Base-by-base conservation (phyloP, 257 asterid species). In the Nicotiana undulata region DNA sequence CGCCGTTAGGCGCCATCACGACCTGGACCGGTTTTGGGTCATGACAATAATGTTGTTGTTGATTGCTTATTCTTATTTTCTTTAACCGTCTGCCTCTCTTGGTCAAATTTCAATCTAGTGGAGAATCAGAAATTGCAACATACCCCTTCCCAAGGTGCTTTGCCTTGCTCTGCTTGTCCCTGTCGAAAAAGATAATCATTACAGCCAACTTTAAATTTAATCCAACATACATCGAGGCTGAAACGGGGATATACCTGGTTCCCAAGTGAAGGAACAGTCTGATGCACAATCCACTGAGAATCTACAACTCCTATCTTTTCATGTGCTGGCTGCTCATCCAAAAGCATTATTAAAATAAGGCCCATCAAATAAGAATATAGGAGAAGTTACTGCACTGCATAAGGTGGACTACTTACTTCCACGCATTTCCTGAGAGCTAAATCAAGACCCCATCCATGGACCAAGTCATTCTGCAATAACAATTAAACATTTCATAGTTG, bases 371-470 rank as follows among this genome's bases (percentile, higher is more conserved):
- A 22, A 77, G 37, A 20, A 44, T 32, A 60, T 22, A 37, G 9
- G 55, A 37, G 37, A 46, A 60, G 12, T 15, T 46, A 46, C 61
- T 0, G 1, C 61, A 49, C 79, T 49, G 44, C 44, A 77, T 20
- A 20, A 11, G 28, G 58, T 16, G 58, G 29, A 58, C 20, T 72
- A 67, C 86, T 85, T 20, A 91, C 98, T 94, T 91, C 97, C 17
- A 91, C 99, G 84, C 99, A 95, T 86, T 89, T 90, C 83, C 92
- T 87, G 70, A 93, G 97, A 67, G 97, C 94, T 82, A 95, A 91
- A 89, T 93, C 99, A 49, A 93, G 95, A 80, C 99, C 99, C 99
- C 99, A 93, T 83, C 99, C 98, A 84, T 95, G 99, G 79, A 95
- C 92, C 83, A 95, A 86, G 84, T 95, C 98, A 82, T 95, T 95